Conservation (phyloP, 2,329 filamentous ascomycete genomes). For the Epichloe baconii region DNA sequence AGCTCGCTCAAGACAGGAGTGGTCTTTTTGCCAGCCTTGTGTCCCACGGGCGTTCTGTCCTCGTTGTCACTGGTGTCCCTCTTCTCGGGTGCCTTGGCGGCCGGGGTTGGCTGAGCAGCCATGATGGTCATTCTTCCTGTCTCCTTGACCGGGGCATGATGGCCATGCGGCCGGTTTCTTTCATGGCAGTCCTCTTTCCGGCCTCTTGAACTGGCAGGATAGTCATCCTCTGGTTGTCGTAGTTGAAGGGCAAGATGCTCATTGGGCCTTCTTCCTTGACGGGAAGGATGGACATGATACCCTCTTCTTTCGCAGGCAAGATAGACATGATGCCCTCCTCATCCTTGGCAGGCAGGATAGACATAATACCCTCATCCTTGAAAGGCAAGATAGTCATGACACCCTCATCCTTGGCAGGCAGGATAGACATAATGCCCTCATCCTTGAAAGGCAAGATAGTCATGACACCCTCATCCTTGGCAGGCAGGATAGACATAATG, state of each 20-base stretch:
- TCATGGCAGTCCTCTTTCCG: neutral
- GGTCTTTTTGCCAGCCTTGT: neutral
- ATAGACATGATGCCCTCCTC: neutral
- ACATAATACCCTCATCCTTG: too few relatives aligned
- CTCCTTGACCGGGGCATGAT: neutral
- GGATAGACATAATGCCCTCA: fast-evolving
- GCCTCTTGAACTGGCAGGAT: neutral
- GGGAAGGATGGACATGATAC: neutral
- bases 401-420: too few relatives aligned
- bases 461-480: too few relatives aligned
- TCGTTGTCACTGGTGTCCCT: neutral
- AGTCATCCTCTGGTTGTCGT: neutral
- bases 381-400: too few relatives aligned
- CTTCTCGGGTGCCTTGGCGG: neutral
- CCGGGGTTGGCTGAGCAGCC: neutral
- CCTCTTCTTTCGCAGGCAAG: neutral
- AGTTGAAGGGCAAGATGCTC: slow-evolving; percentile 1
- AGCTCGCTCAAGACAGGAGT: neutral
- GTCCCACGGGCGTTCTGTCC: neutral
- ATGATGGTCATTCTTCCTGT: neutral
- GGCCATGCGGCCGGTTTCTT: neutral
- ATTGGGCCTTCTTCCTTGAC: neutral
- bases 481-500: too few relatives aligned
- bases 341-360: neutral
- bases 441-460: fast-evolving